Evolutionary conservation across 441 rosid genomes (phyloP).

Genomic region (Mallotus japonicus): DNA sequence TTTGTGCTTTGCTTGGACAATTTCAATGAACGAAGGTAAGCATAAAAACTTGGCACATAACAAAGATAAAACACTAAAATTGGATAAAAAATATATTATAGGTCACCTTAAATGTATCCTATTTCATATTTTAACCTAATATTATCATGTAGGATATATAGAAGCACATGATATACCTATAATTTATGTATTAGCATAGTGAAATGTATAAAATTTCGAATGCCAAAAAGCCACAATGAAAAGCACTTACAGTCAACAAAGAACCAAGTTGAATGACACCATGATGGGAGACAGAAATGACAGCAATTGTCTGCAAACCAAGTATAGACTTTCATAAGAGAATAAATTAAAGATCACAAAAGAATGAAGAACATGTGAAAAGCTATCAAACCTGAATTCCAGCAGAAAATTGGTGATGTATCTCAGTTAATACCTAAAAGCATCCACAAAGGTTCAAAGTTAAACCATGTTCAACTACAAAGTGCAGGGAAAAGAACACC

Average conservation of each 20-base stretch:
- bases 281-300: conserved; percentile 73
- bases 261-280: conserved; percentile 96
- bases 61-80: neutral
- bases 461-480: conserved; percentile 6
- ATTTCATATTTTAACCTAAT: neutral
- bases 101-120: neutral
- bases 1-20: neutral
- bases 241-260: conserved; percentile 56
- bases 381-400: conserved; percentile 76
- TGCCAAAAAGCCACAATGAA: neutral
- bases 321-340: conserved; percentile 15
- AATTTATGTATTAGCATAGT: neutral
- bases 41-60: neutral
- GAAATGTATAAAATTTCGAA: neutral
- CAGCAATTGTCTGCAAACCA: conserved; percentile 71
- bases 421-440: conserved; percentile 65
- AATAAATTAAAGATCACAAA: conserved; percentile 3
- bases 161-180: neutral
- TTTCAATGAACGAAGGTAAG: neutral
- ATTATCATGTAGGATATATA: neutral
- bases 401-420: conserved; percentile 74
- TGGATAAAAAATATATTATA: neutral
- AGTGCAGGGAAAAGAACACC: neutral
- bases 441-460: conserved; percentile 22
- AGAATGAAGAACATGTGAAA: conserved; percentile 12